phyloP scores from a whole-genome alignment of 2,329 filamentous ascomycete genomes.

The Fusarium staphyleae region DNA sequence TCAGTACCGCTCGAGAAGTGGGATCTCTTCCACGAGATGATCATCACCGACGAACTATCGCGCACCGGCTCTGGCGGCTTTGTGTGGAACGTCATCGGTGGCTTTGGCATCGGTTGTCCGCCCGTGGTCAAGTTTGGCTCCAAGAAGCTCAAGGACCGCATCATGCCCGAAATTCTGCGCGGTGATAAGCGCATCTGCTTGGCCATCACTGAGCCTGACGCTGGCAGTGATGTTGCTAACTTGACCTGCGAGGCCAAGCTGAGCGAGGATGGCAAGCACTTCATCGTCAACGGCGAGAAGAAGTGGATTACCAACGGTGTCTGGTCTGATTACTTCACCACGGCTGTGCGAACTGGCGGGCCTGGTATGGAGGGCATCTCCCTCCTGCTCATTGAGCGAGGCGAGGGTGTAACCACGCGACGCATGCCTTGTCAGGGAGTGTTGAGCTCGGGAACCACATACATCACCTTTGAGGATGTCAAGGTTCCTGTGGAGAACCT shows the following conservation, averaged over 20 bases:
- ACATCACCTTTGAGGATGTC: slow-evolving; percentile 98
- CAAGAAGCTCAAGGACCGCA: slow-evolving; percentile 82
- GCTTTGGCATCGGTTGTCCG: slow-evolving; percentile 94
- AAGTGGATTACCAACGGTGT: slow-evolving; percentile 99
- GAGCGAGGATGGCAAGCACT: slow-evolving; percentile 95
- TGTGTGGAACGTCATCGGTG: slow-evolving; percentile 95
- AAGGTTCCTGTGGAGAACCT: slow-evolving; percentile 99
- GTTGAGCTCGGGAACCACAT: slow-evolving; percentile 88
- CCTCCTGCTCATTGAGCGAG: slow-evolving; percentile 90
- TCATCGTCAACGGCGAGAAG: slow-evolving; percentile 99
- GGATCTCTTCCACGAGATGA: slow-evolving; percentile 98
- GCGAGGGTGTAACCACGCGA: slow-evolving; percentile 87
- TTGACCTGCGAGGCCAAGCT: slow-evolving; percentile 95
- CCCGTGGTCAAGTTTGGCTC: slow-evolving; percentile 92
- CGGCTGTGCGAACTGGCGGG: slow-evolving; percentile 88
- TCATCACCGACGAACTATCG: slow-evolving; percentile 93
- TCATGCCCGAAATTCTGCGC: slow-evolving; percentile 84
- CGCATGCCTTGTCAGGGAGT: slow-evolving; percentile 99
- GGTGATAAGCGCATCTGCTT: slow-evolving; percentile 98
- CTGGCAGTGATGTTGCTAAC: slow-evolving; percentile 94
- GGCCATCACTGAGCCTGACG: slow-evolving; percentile 96
- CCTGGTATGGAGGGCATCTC: slow-evolving; percentile 92
- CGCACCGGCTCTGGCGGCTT: slow-evolving; percentile 89
- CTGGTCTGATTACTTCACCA: slow-evolving; percentile 97
- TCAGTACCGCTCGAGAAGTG: slow-evolving; percentile 86